phyloP scores from a whole-genome alignment of 2,329 filamentous ascomycete genomes.

The Nigrograna mackinnonii region DNA sequence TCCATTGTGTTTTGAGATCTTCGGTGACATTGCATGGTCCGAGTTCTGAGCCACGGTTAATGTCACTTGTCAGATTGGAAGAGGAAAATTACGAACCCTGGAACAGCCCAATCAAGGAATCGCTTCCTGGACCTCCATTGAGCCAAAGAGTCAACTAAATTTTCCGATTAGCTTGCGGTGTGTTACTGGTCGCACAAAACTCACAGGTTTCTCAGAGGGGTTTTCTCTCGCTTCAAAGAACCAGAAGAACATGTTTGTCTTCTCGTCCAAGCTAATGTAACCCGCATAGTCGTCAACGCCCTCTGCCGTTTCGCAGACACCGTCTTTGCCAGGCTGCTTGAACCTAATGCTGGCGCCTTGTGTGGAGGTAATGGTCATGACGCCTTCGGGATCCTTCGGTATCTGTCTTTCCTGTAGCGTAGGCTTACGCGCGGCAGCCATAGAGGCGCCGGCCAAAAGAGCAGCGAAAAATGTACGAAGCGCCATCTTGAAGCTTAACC shows the following conservation, averaged over 20 bases:
- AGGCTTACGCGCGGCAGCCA: slow-evolving; percentile 23
- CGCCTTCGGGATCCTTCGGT: slow-evolving; percentile 32
- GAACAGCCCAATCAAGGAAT: slow-evolving; percentile 60
- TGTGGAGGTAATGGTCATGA: slow-evolving; percentile 36
- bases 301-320: slow-evolving; percentile 48
- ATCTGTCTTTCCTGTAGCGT: slow-evolving; percentile 29
- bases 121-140: slow-evolving; percentile 57
- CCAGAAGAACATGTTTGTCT: slow-evolving; percentile 49
- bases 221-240: slow-evolving; percentile 54
- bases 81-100: no score
- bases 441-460: slow-evolving; percentile 20
- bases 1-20: slow-evolving; percentile 36
- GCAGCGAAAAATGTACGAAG: slow-evolving; percentile 22
- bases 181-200: no score
- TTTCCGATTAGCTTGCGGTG: no score
- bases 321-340: slow-evolving; percentile 43
- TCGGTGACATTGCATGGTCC: slow-evolving; percentile 51
- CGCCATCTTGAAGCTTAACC: slow-evolving; percentile 22
- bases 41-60: slow-evolving; percentile 32
- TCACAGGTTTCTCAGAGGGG: slow-evolving; percentile 33
- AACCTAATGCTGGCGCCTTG: slow-evolving; percentile 37
- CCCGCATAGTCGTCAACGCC: slow-evolving; percentile 43
- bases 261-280: slow-evolving; percentile 39
- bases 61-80: no score
- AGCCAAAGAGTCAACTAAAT: slow-evolving; percentile 50